Evolutionary conservation across 495 filamentous ascomycete species (phyloP).

Genomic region (Trichoderma reesei): DNA sequence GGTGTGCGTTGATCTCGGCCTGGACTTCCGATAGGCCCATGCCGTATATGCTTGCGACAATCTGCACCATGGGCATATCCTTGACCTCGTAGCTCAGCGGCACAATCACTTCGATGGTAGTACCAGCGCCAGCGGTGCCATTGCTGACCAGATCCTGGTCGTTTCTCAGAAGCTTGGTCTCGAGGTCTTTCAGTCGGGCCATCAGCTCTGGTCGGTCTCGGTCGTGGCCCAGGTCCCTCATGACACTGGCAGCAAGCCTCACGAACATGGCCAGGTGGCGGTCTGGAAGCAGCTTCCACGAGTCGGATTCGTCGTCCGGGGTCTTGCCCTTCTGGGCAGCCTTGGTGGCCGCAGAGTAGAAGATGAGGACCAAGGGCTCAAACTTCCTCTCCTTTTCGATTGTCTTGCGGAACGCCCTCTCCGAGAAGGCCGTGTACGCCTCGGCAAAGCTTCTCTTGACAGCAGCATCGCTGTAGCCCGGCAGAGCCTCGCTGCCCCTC

Average conservation of each 20-base stretch:
- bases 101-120: slow-evolving; percentile 64
- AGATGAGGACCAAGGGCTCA: slow-evolving; percentile 86
- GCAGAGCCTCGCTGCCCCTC: slow-evolving; percentile 51
- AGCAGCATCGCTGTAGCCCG: slow-evolving; percentile 75
- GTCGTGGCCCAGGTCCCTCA: slow-evolving; percentile 65
- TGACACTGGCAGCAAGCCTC: slow-evolving; percentile 66
- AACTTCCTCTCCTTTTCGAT: slow-evolving; percentile 89
- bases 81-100: slow-evolving; percentile 85
- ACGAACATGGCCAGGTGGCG: slow-evolving; percentile 93
- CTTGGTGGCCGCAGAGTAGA: slow-evolving; percentile 64
- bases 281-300: slow-evolving; percentile 88
- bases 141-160: slow-evolving; percentile 73
- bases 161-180: slow-evolving; percentile 89
- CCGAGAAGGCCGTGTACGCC: slow-evolving; percentile 56
- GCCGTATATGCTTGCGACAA: slow-evolving; percentile 76
- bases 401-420: slow-evolving; percentile 76
- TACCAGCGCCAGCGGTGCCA: slow-evolving; percentile 43
- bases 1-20: slow-evolving; percentile 73
- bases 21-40: slow-evolving; percentile 68
- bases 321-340: slow-evolving; percentile 74
- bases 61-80: slow-evolving; percentile 90
- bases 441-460: slow-evolving; percentile 91
- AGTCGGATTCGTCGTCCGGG: slow-evolving; percentile 58
- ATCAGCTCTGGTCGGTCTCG: slow-evolving; percentile 75
- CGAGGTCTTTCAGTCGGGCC: slow-evolving; percentile 65